Percentiles rank a stretch among this genome's conserved stretches.
These are phyloP conservation scores for Fonsecaea erecta DNA, from an alignment of 2,329 filamentous ascomycete species.

Conservation along the genomic window DNA sequence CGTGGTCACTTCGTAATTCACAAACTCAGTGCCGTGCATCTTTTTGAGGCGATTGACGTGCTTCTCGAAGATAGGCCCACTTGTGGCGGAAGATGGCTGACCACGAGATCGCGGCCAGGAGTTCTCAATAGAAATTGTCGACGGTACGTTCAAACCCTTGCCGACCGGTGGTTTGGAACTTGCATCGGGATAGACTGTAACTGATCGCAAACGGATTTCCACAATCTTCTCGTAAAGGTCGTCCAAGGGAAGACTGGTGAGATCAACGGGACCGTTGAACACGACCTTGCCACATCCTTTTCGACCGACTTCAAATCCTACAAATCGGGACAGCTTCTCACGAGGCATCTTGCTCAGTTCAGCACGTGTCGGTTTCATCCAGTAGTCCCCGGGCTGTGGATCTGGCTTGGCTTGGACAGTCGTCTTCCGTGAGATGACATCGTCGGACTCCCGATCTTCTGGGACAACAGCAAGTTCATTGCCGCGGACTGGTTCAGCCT, in stretches of 20 bases:
- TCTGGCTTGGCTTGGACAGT: slow-evolving; percentile 44
- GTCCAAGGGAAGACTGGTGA: slow-evolving; percentile 78
- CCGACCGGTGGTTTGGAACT: slow-evolving; percentile 81
- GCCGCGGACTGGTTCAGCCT: slow-evolving; percentile 67
- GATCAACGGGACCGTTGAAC: slow-evolving; percentile 81
- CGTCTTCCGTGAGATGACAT: slow-evolving; percentile 40
- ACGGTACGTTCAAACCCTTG: slow-evolving; percentile 88
- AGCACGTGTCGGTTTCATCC: slow-evolving; percentile 76
- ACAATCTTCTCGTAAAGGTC: slow-evolving; percentile 80
- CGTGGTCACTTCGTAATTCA: slow-evolving; percentile 76
- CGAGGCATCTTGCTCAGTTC: slow-evolving; percentile 80
- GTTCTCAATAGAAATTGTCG: slow-evolving; percentile 84
- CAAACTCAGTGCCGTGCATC: slow-evolving; percentile 79
- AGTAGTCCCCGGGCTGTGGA: slow-evolving; percentile 76
- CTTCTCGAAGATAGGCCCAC: slow-evolving; percentile 71
- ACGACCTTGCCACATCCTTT: slow-evolving; percentile 78
- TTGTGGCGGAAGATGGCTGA: slow-evolving; percentile 63
- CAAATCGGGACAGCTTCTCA: slow-evolving; percentile 74
- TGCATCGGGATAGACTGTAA: slow-evolving; percentile 81
- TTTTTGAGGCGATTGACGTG: slow-evolving; percentile 81
- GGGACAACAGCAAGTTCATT: slow-evolving; percentile 80
- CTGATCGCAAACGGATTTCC: slow-evolving; percentile 73
- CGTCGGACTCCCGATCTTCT: slow-evolving; percentile 61
- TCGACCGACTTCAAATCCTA: slow-evolving; percentile 80
- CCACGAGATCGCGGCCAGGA: slow-evolving; percentile 81